phyloP scores from a whole-genome alignment of 306 rosid species.

The Sicyos edulis region DNA sequence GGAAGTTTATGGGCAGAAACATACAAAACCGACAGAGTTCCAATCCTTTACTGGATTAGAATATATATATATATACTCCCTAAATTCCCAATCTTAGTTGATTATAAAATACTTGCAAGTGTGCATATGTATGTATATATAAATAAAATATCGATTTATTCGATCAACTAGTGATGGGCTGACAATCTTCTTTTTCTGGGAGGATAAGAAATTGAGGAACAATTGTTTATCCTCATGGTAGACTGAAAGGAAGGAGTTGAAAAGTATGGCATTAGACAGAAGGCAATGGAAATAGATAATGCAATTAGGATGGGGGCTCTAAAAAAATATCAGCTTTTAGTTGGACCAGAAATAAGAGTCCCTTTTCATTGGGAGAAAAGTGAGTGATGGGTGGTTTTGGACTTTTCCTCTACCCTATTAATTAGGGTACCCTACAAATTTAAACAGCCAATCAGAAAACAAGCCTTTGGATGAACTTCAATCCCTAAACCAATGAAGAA shows the following conservation, averaged over 20 bases:
- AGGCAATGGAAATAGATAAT: constrained; percentile 19
- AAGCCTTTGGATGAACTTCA: constrained; percentile 1
- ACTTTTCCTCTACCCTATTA: not conserved
- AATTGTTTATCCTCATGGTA: too few species aligned
- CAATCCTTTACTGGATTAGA: not conserved
- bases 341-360: not conserved
- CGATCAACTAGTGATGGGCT: not conserved
- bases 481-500: constrained; percentile 11
- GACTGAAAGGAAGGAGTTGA: too few species aligned
- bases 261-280: constrained; percentile 15
- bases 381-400: constrained; percentile 13
- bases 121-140: not conserved
- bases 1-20: constrained; percentile 9
- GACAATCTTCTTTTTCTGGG: constrained; percentile 12
- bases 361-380: not conserved
- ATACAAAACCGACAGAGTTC: constrained; percentile 6
- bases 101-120: not conserved
- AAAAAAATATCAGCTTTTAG: too few species aligned
- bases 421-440: constrained; percentile 16
- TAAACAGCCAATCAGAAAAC: constrained; percentile 17
- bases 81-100: constrained; percentile 17
- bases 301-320: not conserved
- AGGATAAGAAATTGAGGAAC: not conserved
- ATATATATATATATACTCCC: not conserved
- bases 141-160: not conserved